Evolutionary conservation across 495 filamentous ascomycete genomes (phyloP).

Genomic region (Podospora anserina): DNA sequence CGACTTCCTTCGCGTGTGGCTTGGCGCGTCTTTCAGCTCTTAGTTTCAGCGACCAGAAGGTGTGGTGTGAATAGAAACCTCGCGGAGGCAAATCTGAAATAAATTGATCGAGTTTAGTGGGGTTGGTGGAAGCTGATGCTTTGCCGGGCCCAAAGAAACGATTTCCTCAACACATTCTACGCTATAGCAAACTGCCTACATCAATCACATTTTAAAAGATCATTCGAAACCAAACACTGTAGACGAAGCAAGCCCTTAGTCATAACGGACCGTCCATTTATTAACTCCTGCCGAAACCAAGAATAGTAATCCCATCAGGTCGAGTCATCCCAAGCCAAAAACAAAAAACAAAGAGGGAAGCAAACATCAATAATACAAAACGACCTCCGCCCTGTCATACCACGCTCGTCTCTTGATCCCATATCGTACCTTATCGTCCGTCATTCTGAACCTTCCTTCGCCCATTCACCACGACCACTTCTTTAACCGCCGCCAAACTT

Average conservation of each 20-base stretch:
- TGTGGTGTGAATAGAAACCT: neutral
- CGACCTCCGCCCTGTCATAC: neutral
- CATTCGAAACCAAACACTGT: neutral
- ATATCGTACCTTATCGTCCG: neutral
- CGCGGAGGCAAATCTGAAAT: neutral
- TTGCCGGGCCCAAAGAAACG: neutral
- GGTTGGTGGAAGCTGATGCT: neutral
- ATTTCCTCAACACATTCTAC: neutral
- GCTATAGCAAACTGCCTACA: neutral
- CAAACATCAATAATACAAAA: neutral
- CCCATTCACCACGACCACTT: neutral
- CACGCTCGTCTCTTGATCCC: neutral
- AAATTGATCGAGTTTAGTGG: neutral
- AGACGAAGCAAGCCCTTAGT: neutral
- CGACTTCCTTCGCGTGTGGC: neutral
- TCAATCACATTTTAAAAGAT: neutral
- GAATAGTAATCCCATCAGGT: neutral
- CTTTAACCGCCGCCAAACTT: slow-evolving; percentile 21
- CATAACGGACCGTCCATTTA: neutral
- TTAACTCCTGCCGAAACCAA: neutral
- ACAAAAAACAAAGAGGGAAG: neutral
- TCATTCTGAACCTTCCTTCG: neutral
- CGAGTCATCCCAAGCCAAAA: neutral
- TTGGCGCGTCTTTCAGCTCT: neutral
- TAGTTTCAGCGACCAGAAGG: neutral